Conservation (phyloP, 495 filamentous ascomycete species). For the Penicillium parvum region DNA sequence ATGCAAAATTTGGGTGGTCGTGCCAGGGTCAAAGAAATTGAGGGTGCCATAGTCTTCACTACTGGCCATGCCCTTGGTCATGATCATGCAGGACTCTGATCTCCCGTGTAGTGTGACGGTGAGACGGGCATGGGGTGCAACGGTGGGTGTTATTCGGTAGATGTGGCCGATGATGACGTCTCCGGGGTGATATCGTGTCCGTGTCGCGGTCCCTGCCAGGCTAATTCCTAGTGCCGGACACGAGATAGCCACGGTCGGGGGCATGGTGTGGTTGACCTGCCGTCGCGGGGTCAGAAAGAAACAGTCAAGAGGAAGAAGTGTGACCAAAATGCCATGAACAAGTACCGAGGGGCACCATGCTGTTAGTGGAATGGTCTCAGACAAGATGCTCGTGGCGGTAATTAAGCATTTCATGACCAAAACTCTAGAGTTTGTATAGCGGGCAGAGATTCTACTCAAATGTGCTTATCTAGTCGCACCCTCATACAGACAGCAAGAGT, state of each 20-base stretch:
- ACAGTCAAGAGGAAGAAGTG: not conserved
- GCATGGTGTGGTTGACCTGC: not conserved
- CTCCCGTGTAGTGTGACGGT: not conserved
- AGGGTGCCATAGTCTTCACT: not conserved
- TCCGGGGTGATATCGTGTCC: not conserved
- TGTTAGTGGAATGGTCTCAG: not conserved
- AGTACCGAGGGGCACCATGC: not conserved
- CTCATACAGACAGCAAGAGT: too few relatives aligned
- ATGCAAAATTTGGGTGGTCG: not conserved
- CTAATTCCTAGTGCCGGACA: not conserved
- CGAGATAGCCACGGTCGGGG: not conserved
- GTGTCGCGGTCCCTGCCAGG: not conserved
- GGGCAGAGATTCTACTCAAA: too few relatives aligned
- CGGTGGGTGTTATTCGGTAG: not conserved
- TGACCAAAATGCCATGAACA: not conserved
- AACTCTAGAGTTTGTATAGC: too few relatives aligned
- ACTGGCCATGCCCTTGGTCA: not conserved
- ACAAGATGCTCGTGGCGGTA: too few relatives aligned
- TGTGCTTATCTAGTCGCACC: too few relatives aligned
- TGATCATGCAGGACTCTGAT: not conserved
- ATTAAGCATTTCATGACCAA: too few relatives aligned
- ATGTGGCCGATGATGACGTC: not conserved
- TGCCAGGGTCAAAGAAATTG: not conserved
- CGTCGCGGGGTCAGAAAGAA: not conserved
- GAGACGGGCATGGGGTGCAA: not conserved